Base-by-base conservation (phyloP, 441 rosid species). In the Hura crepitans region DNA sequence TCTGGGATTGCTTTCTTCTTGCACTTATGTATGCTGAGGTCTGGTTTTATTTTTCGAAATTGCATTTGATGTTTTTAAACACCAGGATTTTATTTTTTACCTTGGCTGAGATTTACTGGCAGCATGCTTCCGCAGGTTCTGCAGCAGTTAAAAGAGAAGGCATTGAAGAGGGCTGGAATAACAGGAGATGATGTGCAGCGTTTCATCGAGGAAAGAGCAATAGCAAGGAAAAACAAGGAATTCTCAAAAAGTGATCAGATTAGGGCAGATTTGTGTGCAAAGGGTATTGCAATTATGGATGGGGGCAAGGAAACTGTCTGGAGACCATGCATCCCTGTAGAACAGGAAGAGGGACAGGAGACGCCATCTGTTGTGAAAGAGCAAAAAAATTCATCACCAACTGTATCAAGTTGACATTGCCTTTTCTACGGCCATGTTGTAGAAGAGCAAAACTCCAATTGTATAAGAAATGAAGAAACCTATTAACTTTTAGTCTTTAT, bases 251-350 rank as follows among this genome's bases (percentile, higher is more conserved):
- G 91, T 68, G 98, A 94, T 85, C 78, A 79, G 78, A 85, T 94
- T 50, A 85, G 97, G 81, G 84, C 82, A 20, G 85, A 84, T 23
- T 69, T 94, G 71, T 66, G 86, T n/a, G 62, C 66, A 8, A 78
- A 85, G 71, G 98, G 97, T 10, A 89, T 88, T 78, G 88, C 92
- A 3, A 81, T 94, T 4, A 91, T 91, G 96, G 97, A 94, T 78
- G 62, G 82, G 14, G 96, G 93, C 30, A 78, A 78, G 23, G 89
- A 84, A 71, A 91, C 96, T 10, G 78, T 83, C 51, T 94, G 97
- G 96, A 85, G 92, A 69, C 98, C 98, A 7, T 91, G 96, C 13
- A 61, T 82, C 28, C 89, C 89, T 33, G 78, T 77, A 31, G 75
- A 68, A 73, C 80, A 39, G 61, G 82, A 82, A 33, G n/a, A n/a